Evolutionary conservation across 768 basidiomycete genomes (phyloP), one percentile per base, ranked within the genome.

Genomic region (Termitomyces sp.): DNA sequence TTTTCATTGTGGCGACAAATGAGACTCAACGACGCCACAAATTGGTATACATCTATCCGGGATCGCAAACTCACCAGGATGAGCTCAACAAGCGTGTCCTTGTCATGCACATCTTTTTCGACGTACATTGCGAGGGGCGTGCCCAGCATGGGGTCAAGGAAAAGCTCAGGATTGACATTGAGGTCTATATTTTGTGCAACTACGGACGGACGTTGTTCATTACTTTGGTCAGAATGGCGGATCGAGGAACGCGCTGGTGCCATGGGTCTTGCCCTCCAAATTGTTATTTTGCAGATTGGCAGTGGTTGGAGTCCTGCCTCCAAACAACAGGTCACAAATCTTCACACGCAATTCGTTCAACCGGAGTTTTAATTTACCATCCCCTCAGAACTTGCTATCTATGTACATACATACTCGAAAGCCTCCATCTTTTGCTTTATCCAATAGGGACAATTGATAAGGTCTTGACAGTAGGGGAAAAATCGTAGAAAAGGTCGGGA

Each of bases 121-220:
- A 94, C 78, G 72, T 88, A 94, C 60, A 92, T 78, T 24, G 79
- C 72, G 52, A 93, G 79, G 2, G 90, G 84, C 1, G 77, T 83
- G 64, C 92, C 92, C 70, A 90, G 81, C 82, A 90, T 86, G 63
- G 88, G 88, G 68, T 94, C 91, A 51, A 91, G 74, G 67, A 94
- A 94, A 55, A 93, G 78, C 52, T 79, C 77, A 44, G 66, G 67
- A 62, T 75, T 74, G 60, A 73, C 66, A 60, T 72, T 69, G 64
- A 70, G 74, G 46, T 72, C 67, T 26, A 69, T 58, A 60, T 70
- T 66, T 60, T 69, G 59, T 53, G 61, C 59, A 60, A 66, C 68
- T 55, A 68, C 63, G 54, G 68, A 64, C 41, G 68, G 62, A 49
- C 70, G 68, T 54, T 69, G 65, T 48, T 69, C 72, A 52, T 68